Conservation (phyloP, 345 rosid species). For the Gossypium longicalyx region DNA sequence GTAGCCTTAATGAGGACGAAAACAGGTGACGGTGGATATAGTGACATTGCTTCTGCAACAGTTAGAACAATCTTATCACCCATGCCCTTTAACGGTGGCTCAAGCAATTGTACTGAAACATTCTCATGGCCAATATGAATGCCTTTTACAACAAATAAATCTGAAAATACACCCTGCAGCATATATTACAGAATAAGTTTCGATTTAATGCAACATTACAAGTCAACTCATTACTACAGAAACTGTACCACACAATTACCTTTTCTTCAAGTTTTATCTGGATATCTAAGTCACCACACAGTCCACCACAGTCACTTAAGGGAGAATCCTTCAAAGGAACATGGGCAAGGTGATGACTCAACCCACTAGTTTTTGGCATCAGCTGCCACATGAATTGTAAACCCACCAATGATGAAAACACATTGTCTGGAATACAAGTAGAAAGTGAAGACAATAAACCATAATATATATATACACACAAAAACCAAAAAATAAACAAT, state of each 20-base stretch:
- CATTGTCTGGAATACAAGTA: constrained; percentile 56
- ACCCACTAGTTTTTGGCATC: constrained; percentile 49
- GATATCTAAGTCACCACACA: constrained; percentile 78
- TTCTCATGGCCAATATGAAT: constrained; percentile 77
- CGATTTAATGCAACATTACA: constrained; percentile 4
- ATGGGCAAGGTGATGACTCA: constrained; percentile 74
- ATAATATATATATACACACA: background rate
- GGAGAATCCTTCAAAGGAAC: constrained; percentile 95
- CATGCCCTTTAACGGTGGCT: constrained; percentile 58
- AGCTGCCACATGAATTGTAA: constrained; percentile 85
- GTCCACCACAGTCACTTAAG: constrained; percentile 83
- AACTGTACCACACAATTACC: constrained; percentile 11
- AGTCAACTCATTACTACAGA: background rate
- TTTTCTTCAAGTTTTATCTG: constrained; percentile 79
- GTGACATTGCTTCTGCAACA: constrained; percentile 97
- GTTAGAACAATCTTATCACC: constrained; percentile 71
- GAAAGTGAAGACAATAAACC: constrained; percentile 9
- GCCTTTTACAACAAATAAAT: constrained; percentile 83
- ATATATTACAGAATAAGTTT: constrained; percentile 16
- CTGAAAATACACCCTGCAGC: constrained; percentile 83
- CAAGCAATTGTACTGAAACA: constrained; percentile 75
- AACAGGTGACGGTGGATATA: constrained; percentile 86
- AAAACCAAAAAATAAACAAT: background rate
- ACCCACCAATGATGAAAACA: constrained; percentile 89
- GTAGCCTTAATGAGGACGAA: constrained; percentile 78